Conservation (phyloP, 1,284 basidiomycete species). For the Exobasidium rhododendri region DNA sequence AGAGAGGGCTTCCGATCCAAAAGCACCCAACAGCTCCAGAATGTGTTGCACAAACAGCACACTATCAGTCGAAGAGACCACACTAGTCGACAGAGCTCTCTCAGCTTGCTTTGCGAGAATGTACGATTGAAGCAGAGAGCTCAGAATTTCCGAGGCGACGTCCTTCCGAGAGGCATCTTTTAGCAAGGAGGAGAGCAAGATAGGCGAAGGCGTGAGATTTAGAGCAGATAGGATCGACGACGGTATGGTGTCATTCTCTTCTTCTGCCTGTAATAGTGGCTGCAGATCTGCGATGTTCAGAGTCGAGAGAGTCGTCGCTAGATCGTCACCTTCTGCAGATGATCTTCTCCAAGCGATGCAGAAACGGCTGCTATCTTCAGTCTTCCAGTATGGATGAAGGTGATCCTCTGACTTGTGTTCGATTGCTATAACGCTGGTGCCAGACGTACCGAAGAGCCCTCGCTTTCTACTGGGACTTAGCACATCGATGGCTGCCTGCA, state of each 20-base stretch:
- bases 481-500: slow-evolving; percentile 15
- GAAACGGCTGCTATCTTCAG: neutral
- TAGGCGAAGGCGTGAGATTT: slow-evolving; percentile 3
- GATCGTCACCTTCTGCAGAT: neutral
- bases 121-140: neutral
- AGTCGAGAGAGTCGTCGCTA: neutral
- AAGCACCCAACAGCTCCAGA: slow-evolving; percentile 43
- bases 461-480: neutral
- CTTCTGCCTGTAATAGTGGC: neutral
- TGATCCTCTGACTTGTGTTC: neutral
- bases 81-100: neutral
- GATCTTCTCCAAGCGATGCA: neutral
- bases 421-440: neutral
- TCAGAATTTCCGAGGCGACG: neutral
- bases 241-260: neutral
- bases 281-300: neutral
- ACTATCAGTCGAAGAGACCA: neutral
- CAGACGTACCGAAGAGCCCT: neutral
- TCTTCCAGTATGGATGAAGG: neutral
- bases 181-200: slow-evolving; percentile 7
- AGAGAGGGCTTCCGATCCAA: slow-evolving; percentile 38
- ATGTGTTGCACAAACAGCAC: slow-evolving; percentile 40
- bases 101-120: neutral
- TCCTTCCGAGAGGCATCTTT: neutral
- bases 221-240: neutral